Evolutionary conservation across 2,329 filamentous ascomycete species (phyloP), one percentile per base, ranked within the genome.

Genomic region (Bimuria novae-zelandiae): DNA sequence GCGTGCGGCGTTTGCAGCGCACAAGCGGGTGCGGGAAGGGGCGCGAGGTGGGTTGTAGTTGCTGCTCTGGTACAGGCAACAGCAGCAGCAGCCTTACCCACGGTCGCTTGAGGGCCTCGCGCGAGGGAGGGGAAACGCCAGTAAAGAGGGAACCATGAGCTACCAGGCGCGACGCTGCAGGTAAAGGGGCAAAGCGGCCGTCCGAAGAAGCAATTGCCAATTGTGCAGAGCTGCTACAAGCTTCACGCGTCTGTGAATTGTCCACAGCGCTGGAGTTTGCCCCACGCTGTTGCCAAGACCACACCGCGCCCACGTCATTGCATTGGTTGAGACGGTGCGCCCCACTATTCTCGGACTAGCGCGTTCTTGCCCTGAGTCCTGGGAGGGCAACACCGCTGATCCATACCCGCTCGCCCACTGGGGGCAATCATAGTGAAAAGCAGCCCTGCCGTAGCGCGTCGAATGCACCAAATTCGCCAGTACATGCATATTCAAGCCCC

Each of bases 131-230:
- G 48, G 35, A 42, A 41, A 48, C 25, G 60, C 54, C 60, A 55
- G 23, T 43, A 52, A 30, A 41, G 53, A 50, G 56, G 56, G 58
- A 49, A 65, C 62, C 67, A 71, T 70, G 61, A 61, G 65, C 63
- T 61, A 55, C 52, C 55, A 46, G 21, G 44, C 21, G 42, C 32
- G 54, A 29, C 21, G 51, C 46, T 33, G 50, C 44, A 49, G 59
- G 49, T 17, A 41, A 14, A 30, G 35, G 19, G 3, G 32, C 11
- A n/a, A 29, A 50, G 51, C 54, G 49, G 55, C 16, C 40, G 22
- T 12, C 36, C 19, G 47, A 12, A 21, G 8, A 21, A 2, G 40
- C 25, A 19, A n/a, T 25, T 25, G 12, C 11, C 45, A 42, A 39
- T 42, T 30, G 22, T 17, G 35, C 29, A 25, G 17, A 55, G 48